A percentile compares a stretch with the other conserved stretches of the same genome.
Conservation (phyloP, 441 rosid species). For the Corymbia calophylla region DNA sequence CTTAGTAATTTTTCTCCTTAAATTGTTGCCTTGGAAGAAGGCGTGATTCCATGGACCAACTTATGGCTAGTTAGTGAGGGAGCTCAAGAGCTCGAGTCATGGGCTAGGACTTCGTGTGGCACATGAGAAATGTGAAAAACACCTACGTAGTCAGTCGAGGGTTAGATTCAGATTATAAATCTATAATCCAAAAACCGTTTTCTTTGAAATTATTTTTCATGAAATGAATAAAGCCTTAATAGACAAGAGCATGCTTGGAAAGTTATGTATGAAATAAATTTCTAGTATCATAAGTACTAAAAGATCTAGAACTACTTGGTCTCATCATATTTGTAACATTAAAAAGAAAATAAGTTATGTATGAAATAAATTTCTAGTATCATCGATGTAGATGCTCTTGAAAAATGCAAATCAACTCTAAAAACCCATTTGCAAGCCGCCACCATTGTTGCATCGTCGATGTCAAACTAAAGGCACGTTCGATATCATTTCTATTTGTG, state of each 20-base stretch:
- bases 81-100: not conserved
- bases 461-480: not conserved
- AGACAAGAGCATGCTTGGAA: not conserved
- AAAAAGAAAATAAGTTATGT: not conserved
- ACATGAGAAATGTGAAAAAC: not conserved
- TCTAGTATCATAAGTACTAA: not conserved
- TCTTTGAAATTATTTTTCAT: no score
- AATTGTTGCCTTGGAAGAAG: not conserved
- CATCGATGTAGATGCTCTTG: no score
- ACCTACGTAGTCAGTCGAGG: no score
- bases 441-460: fast-evolving
- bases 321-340: not conserved
- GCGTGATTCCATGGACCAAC: fast-evolving
- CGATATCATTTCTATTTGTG: no score
- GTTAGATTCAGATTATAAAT: not conserved
- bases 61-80: fast-evolving
- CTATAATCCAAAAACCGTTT: no score
- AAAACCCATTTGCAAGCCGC: not conserved
- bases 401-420: no score
- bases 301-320: not conserved
- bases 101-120: not conserved
- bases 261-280: not conserved
- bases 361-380: no score
- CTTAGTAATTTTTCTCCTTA: not conserved
- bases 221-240: not conserved